Percentiles rank a stretch among this genome's conserved stretches.
These are phyloP conservation scores for Gossypium davidsonii DNA, from an alignment of 441 rosid species.

Conservation along the genomic window DNA sequence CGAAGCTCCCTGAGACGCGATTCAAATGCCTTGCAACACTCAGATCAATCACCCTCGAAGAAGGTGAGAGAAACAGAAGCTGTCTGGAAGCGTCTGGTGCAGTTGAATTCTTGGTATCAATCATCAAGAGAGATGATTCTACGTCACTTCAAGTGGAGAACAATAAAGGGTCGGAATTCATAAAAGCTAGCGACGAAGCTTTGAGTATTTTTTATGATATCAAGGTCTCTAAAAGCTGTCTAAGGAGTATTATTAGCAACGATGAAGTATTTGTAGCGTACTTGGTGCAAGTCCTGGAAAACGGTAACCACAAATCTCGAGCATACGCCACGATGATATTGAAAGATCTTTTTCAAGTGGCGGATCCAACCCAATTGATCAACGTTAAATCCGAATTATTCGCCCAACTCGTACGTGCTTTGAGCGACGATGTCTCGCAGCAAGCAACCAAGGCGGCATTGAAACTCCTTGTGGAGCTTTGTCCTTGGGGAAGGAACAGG, in stretches of 20 bases:
- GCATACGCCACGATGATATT: constrained; percentile 30
- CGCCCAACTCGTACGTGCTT: constrained; percentile 24
- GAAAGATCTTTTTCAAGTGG: constrained; percentile 23
- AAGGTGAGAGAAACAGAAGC: constrained; percentile 27
- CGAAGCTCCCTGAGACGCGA: constrained; percentile 18
- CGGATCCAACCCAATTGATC: constrained; percentile 35
- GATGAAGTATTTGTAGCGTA: constrained; percentile 24
- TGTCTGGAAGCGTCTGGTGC: constrained; percentile 28
- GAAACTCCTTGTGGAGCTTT: constrained; percentile 38
- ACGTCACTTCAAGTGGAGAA: not conserved
- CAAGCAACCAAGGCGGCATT: constrained; percentile 36
- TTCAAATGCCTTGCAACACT: constrained; percentile 29
- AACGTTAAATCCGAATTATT: constrained; percentile 24
- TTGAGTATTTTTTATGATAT: constrained; percentile 33
- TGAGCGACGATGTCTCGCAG: constrained; percentile 34
- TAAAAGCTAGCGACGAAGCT: constrained; percentile 35
- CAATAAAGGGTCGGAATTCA: constrained; percentile 17
- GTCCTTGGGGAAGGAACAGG: constrained; percentile 57
- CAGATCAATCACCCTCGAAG: constrained; percentile 31
- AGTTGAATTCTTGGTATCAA: constrained; percentile 37
- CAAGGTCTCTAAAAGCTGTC: constrained; percentile 16
- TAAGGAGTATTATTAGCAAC: constrained; percentile 21
- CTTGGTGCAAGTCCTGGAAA: constrained; percentile 24
- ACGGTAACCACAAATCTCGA: constrained; percentile 33
- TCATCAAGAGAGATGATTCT: constrained; percentile 15